phyloP scores from a whole-genome alignment of 2,329 filamentous ascomycete genomes.

The Chalaropsis ovoidea region DNA sequence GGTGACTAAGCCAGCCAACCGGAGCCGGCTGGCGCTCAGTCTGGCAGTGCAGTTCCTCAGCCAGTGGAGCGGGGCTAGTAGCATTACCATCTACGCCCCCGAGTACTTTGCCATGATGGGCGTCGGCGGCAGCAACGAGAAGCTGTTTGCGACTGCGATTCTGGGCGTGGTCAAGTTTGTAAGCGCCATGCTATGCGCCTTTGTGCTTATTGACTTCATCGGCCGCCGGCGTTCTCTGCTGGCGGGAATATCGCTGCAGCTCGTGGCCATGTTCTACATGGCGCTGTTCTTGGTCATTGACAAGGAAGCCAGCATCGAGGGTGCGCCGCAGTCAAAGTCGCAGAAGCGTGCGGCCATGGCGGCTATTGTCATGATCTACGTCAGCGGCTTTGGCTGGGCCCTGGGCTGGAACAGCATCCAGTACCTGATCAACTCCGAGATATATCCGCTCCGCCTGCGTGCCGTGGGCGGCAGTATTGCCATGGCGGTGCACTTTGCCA shows the following conservation, averaged over 20 bases:
- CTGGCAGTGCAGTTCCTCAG: slow-evolving; percentile 59
- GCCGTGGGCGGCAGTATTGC: slow-evolving; percentile 59
- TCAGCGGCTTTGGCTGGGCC: slow-evolving; percentile 60
- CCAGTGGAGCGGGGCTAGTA: slow-evolving; percentile 64
- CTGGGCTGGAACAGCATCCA: slow-evolving; percentile 67
- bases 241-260: slow-evolving; percentile 50
- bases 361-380: slow-evolving; percentile 63
- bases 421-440: slow-evolving; percentile 66
- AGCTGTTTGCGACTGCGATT: slow-evolving; percentile 61
- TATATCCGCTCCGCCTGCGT: slow-evolving; percentile 65
- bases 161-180: slow-evolving; percentile 67
- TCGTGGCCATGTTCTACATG: slow-evolving; percentile 52
- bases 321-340: slow-evolving; percentile 34
- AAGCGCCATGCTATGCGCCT: slow-evolving; percentile 56
- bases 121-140: slow-evolving; percentile 55
- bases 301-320: slow-evolving; percentile 33
- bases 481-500: slow-evolving; percentile 70
- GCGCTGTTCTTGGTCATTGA: slow-evolving; percentile 48
- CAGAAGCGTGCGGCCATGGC: slow-evolving; percentile 51
- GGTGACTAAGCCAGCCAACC: slow-evolving; percentile 55
- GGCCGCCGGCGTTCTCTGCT: slow-evolving; percentile 60
- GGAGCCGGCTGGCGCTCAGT: slow-evolving; percentile 62
- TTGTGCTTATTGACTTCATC: slow-evolving; percentile 71
- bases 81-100: slow-evolving; percentile 66
- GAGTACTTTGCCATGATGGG: slow-evolving; percentile 65